phyloP scores from a whole-genome alignment of 768 basidiomycete species.

The Panaeolus papilionaceus region DNA sequence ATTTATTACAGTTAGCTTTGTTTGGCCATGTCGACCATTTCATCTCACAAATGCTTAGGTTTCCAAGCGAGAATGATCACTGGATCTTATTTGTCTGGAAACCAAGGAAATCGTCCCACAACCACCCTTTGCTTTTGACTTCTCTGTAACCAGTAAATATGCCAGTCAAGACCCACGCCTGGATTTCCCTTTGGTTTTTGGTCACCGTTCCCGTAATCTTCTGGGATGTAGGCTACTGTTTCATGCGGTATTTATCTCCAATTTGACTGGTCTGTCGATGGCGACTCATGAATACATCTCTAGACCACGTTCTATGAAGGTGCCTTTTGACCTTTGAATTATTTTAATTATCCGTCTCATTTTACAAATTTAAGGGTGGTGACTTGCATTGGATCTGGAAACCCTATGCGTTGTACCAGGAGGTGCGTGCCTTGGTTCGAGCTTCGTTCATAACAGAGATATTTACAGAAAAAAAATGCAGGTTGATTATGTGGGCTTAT shows the following conservation, averaged over 20 bases:
- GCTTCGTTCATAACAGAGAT: not conserved
- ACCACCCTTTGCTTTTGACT: constrained; percentile 10
- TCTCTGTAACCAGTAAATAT: constrained; percentile 33
- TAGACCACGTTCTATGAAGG: constrained; percentile 84
- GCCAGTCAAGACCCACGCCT: constrained; percentile 57
- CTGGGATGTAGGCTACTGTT: constrained; percentile 87
- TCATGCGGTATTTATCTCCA: constrained; percentile 61
- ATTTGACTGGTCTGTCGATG: not conserved
- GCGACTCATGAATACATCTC: not conserved
- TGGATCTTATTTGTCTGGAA: no score
- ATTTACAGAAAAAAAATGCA: constrained; percentile 38
- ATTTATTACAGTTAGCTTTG: not conserved
- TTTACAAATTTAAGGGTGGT: constrained; percentile 56
- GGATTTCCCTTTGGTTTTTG: constrained; percentile 75
- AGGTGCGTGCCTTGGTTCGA: constrained; percentile 42
- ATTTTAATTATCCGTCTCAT: not conserved
- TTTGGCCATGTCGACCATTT: not conserved
- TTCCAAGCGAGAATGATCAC: not conserved
- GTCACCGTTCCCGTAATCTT: constrained; percentile 66
- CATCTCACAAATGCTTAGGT: not conserved
- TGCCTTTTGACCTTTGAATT: constrained; percentile 25
- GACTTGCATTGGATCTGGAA: constrained; percentile 94
- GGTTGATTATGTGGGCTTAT: constrained; percentile 42
- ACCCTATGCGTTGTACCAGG: constrained; percentile 80
- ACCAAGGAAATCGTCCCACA: not conserved